A percentile compares a stretch with the other conserved stretches of the same genome.
These are phyloP conservation scores for Tetracentron sinense DNA, from an alignment of 164 flowering plant genomes.

Conservation along the genomic window DNA sequence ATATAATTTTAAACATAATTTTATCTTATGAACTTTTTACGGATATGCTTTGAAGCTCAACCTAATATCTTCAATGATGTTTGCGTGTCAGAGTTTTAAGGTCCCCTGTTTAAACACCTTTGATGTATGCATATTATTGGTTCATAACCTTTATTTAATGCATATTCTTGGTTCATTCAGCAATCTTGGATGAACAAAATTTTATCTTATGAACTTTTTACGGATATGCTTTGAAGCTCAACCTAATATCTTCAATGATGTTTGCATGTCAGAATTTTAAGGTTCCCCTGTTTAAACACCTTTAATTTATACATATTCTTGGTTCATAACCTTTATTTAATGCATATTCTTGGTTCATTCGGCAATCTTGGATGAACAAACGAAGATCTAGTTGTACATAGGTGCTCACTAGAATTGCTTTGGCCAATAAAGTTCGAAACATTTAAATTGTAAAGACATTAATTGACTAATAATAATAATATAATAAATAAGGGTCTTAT, in stretches of 20 bases:
- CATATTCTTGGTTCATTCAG: no score
- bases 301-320: not conserved
- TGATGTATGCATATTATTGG: not conserved
- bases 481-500: no score
- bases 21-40: not conserved
- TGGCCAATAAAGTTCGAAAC: constrained; percentile 56
- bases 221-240: no score
- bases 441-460: constrained; percentile 43
- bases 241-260: not conserved
- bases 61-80: not conserved
- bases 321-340: no score
- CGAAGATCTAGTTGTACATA: not conserved
- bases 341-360: no score
- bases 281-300: not conserved
- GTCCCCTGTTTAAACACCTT: not conserved
- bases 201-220: not conserved
- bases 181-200: no score
- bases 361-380: constrained; percentile 1
- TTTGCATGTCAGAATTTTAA: not conserved
- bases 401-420: constrained; percentile 57
- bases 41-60: no score
- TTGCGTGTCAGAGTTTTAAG: not conserved
- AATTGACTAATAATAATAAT: no score
- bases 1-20: not conserved
- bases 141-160: no score